Evolutionary conservation across 331 rosid species (phyloP).

Genomic region (Rosa hybrid): DNA sequence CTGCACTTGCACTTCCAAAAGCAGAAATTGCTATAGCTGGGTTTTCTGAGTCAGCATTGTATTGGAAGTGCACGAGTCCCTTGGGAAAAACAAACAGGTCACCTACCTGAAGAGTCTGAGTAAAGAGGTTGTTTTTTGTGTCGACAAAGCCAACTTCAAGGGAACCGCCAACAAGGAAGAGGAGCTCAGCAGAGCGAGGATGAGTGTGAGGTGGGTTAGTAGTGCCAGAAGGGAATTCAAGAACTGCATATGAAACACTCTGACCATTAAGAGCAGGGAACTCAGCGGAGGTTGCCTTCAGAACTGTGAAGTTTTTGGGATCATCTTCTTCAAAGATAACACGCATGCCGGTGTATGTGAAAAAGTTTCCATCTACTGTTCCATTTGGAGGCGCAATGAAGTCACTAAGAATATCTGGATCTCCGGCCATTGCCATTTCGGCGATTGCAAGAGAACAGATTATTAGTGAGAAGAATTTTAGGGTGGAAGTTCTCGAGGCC

Average conservation of each 20-base stretch:
- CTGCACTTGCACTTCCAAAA: constrained; percentile 28
- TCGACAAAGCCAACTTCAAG: constrained; percentile 30
- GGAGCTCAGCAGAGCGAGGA: constrained; percentile 31
- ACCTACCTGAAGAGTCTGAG: constrained; percentile 16
- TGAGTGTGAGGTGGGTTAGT: constrained; percentile 33
- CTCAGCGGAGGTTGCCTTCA: constrained; percentile 10
- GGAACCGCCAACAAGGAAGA: constrained; percentile 2
- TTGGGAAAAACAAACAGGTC: constrained; percentile 26
- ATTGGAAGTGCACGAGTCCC: constrained; percentile 22
- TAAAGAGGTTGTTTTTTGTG: constrained; percentile 27
- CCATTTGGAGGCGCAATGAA: constrained; percentile 31
- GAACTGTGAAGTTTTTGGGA: background rate
- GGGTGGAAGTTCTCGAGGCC: background rate
- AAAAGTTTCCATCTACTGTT: constrained; percentile 31
- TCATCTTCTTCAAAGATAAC: background rate
- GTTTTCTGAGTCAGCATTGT: constrained; percentile 10
- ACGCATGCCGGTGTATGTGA: constrained; percentile 26
- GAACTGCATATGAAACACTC: constrained; percentile 21
- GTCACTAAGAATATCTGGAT: constrained; percentile 30
- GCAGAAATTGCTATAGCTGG: constrained; percentile 20
- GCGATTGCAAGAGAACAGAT: constrained; percentile 7
- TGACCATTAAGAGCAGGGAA: constrained; percentile 21
- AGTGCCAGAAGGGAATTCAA: background rate
- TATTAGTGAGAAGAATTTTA: constrained; percentile 20
- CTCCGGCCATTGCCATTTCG: constrained; percentile 16